A percentile compares a stretch with the other conserved stretches of the same genome.
These are phyloP conservation scores for Lichtheimia hyalospora DNA, from an alignment of 371 early-diverging fungal genomes.

Conservation along the genomic window DNA sequence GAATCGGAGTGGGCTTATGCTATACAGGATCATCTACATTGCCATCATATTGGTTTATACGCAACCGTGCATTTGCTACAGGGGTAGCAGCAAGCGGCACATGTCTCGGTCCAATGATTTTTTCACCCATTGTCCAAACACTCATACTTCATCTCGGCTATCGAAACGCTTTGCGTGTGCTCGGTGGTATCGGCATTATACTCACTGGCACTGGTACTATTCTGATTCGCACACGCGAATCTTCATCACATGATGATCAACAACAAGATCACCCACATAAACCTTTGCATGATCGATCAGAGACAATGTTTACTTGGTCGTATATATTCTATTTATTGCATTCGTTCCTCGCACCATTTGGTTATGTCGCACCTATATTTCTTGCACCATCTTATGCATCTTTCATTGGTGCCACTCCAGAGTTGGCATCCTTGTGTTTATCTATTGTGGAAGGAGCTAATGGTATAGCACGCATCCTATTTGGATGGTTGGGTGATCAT, in stretches of 20 bases:
- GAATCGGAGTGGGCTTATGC: conserved; percentile 34
- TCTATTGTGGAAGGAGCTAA: conserved; percentile 26
- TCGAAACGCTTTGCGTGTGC: conserved; percentile 51
- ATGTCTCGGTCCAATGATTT: conserved; percentile 72
- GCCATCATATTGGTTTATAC: conserved; percentile 46
- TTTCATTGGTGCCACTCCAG: conserved; percentile 4
- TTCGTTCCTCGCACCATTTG: conserved; percentile 49
- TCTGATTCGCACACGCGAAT: no score
- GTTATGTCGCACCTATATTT: conserved; percentile 30
- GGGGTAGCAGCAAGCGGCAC: conserved; percentile 64
- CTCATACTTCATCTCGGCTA: conserved; percentile 53
- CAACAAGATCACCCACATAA: no score
- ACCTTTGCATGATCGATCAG: no score
- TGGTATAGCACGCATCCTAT: conserved; percentile 14
- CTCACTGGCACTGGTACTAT: no score
- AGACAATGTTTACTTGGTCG: no score
- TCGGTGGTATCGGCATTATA: conserved; percentile 23
- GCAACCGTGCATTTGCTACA: conserved; percentile 38
- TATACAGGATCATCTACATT: conserved; percentile 37
- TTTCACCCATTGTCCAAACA: conserved; percentile 57
- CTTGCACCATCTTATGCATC: conserved; percentile 16
- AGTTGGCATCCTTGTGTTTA: conserved; percentile 7
- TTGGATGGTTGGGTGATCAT: conserved; percentile 33
- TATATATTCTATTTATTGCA: no score
- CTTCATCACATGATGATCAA: no score